phyloP scores from a whole-genome alignment of 192 early-diverging fungal genomes.

The Coemansia sp. region DNA sequence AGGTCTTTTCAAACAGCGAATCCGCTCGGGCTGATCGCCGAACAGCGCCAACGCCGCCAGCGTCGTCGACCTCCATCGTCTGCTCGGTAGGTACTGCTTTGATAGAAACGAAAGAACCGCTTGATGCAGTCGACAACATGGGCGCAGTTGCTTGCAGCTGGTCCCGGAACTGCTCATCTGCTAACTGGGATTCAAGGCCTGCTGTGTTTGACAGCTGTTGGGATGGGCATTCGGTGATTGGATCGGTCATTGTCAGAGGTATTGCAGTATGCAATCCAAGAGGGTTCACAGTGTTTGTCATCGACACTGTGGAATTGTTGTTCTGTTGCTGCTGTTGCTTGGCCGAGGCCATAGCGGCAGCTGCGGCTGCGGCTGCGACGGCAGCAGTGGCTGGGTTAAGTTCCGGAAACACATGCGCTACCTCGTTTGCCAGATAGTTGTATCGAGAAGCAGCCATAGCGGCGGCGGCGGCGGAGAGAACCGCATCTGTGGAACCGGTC shows the following conservation, averaged over 20 bases:
- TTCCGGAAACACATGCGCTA: constrained; percentile 7
- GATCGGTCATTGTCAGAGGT: neutral
- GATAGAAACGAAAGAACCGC: neutral
- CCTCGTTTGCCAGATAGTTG: constrained; percentile 2
- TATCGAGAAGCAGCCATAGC: constrained; percentile 15
- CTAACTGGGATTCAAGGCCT: neutral
- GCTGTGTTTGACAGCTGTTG: neutral
- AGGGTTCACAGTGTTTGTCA: neutral
- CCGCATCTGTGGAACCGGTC: neutral
- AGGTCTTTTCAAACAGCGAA: neutral
- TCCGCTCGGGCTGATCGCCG: neutral
- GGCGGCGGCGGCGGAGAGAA: constrained; percentile 14
- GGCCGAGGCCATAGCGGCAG: neutral
- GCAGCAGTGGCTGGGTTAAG: constrained; percentile 8
- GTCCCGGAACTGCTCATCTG: neutral
- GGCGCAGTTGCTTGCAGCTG: neutral
- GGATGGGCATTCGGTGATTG: neutral
- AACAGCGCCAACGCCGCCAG: neutral
- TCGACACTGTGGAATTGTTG: neutral
- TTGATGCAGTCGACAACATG: neutral
- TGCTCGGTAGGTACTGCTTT: constrained; percentile 5
- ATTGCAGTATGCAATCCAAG: neutral
- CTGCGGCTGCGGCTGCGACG: constrained; percentile 4
- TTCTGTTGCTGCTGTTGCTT: neutral
- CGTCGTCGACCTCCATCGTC: neutral